Evolutionary conservation across 495 filamentous ascomycete genomes (phyloP), one percentile per base, ranked within the genome.

Genomic region (Eremomyces bilateralis): DNA sequence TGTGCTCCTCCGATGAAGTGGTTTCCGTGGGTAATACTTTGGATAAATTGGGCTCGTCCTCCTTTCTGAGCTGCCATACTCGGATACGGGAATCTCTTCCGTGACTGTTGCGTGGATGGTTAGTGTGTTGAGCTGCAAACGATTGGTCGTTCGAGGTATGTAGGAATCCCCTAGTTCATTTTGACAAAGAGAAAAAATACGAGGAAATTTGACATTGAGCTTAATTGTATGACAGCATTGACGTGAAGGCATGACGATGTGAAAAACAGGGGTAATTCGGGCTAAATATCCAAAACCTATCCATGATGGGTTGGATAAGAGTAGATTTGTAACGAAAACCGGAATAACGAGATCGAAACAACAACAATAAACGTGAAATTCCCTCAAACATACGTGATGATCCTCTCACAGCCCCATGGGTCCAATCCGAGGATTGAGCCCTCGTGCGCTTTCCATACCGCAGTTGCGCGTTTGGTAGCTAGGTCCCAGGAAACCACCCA

Each of bases 401-500:
- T 48, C 24, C 50, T 61, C 18, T 74, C 67, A 4, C 38, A 28
- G 1, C 53, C 62, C 88, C 72, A 88, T 52, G 48, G 73, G n/a
- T 55, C 56, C 27, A 77, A 61, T 18, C 76, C 78, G 21, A 97
- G 60, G 20, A 95, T 69, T 21, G 79, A 62, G 4, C 64, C 71
- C n/a, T 66, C 62, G 48, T 97, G 88, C 3, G 81, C 76, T 44
- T 69, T 72, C 88, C 88, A 97, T 1, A 83, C 80, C 0, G 77
- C 78, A 21, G 75, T 63, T 0, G 88, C 72, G 4, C 88, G 67
- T 55, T 88, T 81, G 32, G 70, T 79, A 25, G 71, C 64, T 13
- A 93, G 54, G 44, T 79, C 74, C 88, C 88, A 97, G 16, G 82
- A 53, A 6, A 91, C 64, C 21, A 91, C 59, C 66, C 78, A 94